Conservation (phyloP, 139 green algal genomes). For the Chlamydomonas sp. region DNA sequence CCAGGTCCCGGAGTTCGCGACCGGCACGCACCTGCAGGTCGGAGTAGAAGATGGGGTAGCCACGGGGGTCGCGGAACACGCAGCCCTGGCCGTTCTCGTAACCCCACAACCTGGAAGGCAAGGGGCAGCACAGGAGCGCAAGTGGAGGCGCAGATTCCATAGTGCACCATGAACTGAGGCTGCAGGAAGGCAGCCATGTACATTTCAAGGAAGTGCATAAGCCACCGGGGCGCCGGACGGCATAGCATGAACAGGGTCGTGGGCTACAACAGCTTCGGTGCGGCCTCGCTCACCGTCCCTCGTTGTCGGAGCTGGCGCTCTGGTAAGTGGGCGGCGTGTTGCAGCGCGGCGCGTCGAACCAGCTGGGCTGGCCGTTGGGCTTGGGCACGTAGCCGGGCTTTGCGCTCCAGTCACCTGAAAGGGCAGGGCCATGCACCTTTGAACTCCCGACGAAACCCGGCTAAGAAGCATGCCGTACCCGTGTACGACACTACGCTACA, state of each 20-base stretch:
- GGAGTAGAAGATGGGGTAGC: conserved; percentile 34
- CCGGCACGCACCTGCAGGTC: conserved; percentile 21
- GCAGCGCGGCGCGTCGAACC: conserved; percentile 36
- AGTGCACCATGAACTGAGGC: too few species aligned
- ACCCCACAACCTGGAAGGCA: conserved; percentile 1
- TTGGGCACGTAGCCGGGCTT: conserved; percentile 32
- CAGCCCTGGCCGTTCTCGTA: conserved; percentile 25
- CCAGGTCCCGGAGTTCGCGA: too few species aligned
- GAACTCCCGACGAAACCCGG: too few species aligned
- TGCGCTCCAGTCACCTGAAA: conserved; percentile 19
- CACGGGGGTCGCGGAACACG: conserved; percentile 26
- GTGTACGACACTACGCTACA: neutral
- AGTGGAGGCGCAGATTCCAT: too few species aligned
- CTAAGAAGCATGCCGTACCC: neutral
- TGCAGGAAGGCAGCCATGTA: neutral
- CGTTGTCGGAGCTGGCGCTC: conserved; percentile 4
- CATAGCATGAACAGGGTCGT: neutral
- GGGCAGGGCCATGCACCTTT: neutral
- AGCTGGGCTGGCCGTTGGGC: neutral
- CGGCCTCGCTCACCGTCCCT: conserved; percentile 10
- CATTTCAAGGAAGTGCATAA: neutral
- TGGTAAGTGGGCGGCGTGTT: conserved; percentile 19
- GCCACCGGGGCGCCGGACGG: neutral
- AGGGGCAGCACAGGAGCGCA: too few species aligned
- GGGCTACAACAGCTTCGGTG: conserved; percentile 8